phyloP scores from a whole-genome alignment of 306 rosid genomes.

The Gastrolobium villosum region DNA sequence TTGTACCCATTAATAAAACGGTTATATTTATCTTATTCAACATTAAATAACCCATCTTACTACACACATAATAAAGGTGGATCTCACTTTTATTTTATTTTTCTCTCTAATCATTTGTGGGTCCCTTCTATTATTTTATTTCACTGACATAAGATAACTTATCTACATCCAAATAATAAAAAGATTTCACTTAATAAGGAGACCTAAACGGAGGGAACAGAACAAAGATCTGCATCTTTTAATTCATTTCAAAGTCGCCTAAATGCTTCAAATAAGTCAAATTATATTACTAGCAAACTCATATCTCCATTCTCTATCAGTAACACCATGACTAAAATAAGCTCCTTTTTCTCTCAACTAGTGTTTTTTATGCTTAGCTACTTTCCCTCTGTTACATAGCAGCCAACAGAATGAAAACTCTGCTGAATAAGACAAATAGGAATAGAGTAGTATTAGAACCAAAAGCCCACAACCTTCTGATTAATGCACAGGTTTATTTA shows the following conservation, averaged over 20 bases:
- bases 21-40: too few species aligned
- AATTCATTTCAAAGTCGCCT: neutral
- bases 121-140: too few species aligned
- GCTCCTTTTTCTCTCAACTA: conserved; percentile 15
- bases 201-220: too few species aligned
- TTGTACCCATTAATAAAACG: too few species aligned
- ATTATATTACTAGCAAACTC: conserved; percentile 9
- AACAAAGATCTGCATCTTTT: too few species aligned
- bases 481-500: conserved; percentile 43
- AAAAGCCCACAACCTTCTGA: conserved; percentile 41
- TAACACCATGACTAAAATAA: conserved; percentile 28
- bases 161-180: too few species aligned
- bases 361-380: conserved; percentile 24
- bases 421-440: conserved; percentile 34
- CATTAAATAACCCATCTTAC: too few species aligned
- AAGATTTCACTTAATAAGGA: too few species aligned
- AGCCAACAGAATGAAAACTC: conserved; percentile 44
- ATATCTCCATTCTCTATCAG: conserved; percentile 23
- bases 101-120: too few species aligned
- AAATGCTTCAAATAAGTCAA: conserved; percentile 32
- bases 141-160: too few species aligned
- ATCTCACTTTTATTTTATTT: too few species aligned
- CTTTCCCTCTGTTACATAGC: conserved; percentile 49
- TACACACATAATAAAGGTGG: too few species aligned
- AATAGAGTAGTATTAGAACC: conserved; percentile 46